Base-by-base conservation (phyloP, 371 early-diverging fungal species). In the Zychaea mexicana region DNA sequence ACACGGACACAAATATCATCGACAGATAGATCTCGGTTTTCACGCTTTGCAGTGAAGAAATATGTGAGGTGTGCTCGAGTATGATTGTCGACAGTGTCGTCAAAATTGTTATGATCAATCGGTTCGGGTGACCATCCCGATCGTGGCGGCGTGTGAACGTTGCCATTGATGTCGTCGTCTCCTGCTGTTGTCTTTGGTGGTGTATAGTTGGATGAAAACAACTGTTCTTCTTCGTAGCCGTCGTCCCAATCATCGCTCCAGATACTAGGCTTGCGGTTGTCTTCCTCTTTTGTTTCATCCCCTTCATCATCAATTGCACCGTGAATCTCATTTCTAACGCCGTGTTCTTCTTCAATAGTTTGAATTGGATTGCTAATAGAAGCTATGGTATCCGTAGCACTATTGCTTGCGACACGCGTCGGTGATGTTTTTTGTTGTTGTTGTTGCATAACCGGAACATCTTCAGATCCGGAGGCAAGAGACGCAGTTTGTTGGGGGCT, bases 171-270 rank as follows among this genome's bases (percentile, higher is more conserved):
- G 21, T 30, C 19, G 24, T 19, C 15, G 22, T 22, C 4, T 3
- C 2, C 10, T 27, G 42, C 15, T n/a, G 22, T 33, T 56, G 19
- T 58, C n/a, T 32, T 7, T 52, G 21, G 21, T 56, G 19, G 24
- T 9, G n/a, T 42, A 42, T 12, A 42, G n/a, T 42, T 15, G n/a
- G 4, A 4, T 0, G 42, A 42, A 5, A 12, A 42, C 0, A 6
- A 4, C 4, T 31, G 22, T 19, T 56, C 9, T 58, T 26, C 59
- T 4, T 54, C 31, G 10, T 56, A 19, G 10, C 17, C 22, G 8
- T 56, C 56, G 19, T 58, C 59, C 59, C 59, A 58, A 19, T 58
- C 59, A n/a, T 58, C 59, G 26, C 30, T 45, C 59, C 59, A 58
- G 2, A 58, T 58, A 22, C 59, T 58, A 8, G 4, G 24, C 3